These are phyloP conservation scores for Paraphaeosphaeria minitans DNA, from an alignment of 2,329 filamentous ascomycete species.

Conservation along the genomic window DNA sequence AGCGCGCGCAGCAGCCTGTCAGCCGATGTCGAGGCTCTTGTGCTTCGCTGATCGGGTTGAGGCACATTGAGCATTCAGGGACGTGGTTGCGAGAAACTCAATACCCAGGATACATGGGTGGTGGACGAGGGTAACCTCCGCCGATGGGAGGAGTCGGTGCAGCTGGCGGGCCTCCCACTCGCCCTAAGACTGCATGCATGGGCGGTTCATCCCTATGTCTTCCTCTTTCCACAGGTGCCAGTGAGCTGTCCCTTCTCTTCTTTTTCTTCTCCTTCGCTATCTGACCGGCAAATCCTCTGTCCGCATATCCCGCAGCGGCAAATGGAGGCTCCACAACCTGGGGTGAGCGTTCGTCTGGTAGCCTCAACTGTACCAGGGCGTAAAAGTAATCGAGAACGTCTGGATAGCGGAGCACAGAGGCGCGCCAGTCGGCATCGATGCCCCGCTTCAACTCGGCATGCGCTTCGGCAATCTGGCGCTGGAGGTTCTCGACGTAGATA, in stretches of 20 bases:
- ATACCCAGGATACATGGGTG: slow-evolving; percentile 29
- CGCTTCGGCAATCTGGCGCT: slow-evolving; percentile 64
- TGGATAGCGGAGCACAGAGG: slow-evolving; percentile 75
- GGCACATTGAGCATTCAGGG: not conserved
- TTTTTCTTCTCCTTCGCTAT: slow-evolving; percentile 43
- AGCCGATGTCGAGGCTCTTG: not conserved
- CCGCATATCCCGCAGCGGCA: slow-evolving; percentile 45
- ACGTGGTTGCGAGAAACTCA: not conserved
- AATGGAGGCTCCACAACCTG: slow-evolving; percentile 48
- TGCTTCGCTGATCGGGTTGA: not conserved
- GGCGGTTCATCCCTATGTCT: slow-evolving; percentile 24
- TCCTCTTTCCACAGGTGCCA: slow-evolving; percentile 23
- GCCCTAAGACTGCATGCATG: slow-evolving; percentile 25
- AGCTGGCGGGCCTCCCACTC: slow-evolving; percentile 38
- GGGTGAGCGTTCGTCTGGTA: slow-evolving; percentile 62
- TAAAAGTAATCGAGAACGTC: slow-evolving; percentile 83
- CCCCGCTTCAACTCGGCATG: slow-evolving; percentile 71
- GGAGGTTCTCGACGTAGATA: slow-evolving; percentile 47
- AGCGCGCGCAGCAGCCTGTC: not conserved
- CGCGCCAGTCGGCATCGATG: slow-evolving; percentile 79
- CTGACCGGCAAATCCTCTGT: slow-evolving; percentile 39
- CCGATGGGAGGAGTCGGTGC: slow-evolving; percentile 44
- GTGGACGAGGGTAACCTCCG: slow-evolving; percentile 32
- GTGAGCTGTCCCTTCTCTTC: slow-evolving; percentile 42
- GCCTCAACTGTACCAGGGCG: slow-evolving; percentile 67